Conservation (phyloP, 164 flowering plant genomes). For the Buxus sempervirens region DNA sequence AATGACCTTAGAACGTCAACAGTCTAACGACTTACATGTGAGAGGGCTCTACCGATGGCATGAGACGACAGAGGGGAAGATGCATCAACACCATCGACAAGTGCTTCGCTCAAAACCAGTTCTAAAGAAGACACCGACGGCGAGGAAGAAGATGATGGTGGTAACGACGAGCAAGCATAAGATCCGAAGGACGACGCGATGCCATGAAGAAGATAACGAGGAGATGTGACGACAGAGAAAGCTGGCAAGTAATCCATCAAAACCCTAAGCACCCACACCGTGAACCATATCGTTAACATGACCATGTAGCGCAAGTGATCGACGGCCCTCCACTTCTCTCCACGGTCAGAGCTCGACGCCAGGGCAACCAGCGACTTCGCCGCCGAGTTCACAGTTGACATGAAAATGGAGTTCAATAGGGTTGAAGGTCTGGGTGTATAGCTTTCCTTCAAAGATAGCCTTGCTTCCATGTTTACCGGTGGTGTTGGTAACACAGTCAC, state of each 20-base stretch:
- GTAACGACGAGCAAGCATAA: background rate
- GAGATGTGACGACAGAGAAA: slow-evolving; percentile 16
- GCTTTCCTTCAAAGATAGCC: background rate
- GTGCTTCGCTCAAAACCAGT: slow-evolving; percentile 30
- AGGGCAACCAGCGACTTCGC: slow-evolving; percentile 38
- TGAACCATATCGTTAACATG: slow-evolving; percentile 47
- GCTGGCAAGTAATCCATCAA: slow-evolving; percentile 51
- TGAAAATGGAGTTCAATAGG: slow-evolving; percentile 46
- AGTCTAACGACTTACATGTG: too few species aligned
- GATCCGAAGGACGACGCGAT: background rate
- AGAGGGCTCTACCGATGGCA: slow-evolving; percentile 49
- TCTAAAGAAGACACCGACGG: too few species aligned
- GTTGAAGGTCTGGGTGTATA: slow-evolving; percentile 23
- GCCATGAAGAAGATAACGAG: slow-evolving; percentile 16
- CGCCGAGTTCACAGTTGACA: slow-evolving; percentile 44
- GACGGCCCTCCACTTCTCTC: slow-evolving; percentile 31
- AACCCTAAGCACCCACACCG: slow-evolving; percentile 48
- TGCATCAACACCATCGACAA: slow-evolving; percentile 11
- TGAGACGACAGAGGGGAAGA: slow-evolving; percentile 27
- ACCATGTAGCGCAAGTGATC: slow-evolving; percentile 46
- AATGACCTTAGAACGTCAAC: too few species aligned
- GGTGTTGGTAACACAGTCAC: background rate
- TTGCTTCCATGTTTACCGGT: background rate
- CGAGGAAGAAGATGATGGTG: too few species aligned
- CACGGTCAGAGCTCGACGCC: slow-evolving; percentile 18